A percentile compares a stretch with the other conserved stretches of the same genome.
Evolutionary conservation across 1,284 basidiomycete genomes (phyloP).

Genomic region (Cryptococcus depauperatus): DNA sequence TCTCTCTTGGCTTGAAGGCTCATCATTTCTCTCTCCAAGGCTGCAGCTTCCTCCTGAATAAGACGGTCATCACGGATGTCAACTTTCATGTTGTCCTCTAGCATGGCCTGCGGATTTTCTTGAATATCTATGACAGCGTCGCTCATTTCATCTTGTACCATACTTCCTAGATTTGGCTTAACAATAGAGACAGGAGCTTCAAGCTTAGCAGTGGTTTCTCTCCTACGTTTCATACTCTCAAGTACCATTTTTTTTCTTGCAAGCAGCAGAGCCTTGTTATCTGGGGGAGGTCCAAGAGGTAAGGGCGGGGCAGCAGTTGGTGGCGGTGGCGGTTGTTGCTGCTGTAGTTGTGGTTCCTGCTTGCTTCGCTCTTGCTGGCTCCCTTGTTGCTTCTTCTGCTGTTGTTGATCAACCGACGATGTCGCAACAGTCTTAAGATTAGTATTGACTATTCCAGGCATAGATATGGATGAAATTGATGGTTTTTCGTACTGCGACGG

Average conservation of each 20-base stretch:
- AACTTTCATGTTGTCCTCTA: no score
- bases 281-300: background rate
- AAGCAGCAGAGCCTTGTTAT: background rate
- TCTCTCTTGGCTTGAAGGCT: no score
- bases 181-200: background rate
- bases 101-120: no score
- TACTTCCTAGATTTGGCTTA: constrained; percentile 1
- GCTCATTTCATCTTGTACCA: no score
- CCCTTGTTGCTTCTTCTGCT: no score
- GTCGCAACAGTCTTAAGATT: background rate
- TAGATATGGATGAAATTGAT: background rate
- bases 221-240: background rate
- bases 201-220: background rate
- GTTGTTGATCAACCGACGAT: no score
- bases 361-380: no score
- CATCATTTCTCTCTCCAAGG: constrained; percentile 29
- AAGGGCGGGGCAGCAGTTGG: background rate
- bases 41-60: constrained; percentile 26
- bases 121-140: no score
- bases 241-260: background rate
- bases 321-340: background rate
- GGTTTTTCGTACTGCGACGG: no score
- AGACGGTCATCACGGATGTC: no score
- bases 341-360: no score
- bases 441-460: background rate